These are phyloP conservation scores for Eimeria zaria DNA, from an alignment of 169 alveolate species.

Conservation along the genomic window DNA sequence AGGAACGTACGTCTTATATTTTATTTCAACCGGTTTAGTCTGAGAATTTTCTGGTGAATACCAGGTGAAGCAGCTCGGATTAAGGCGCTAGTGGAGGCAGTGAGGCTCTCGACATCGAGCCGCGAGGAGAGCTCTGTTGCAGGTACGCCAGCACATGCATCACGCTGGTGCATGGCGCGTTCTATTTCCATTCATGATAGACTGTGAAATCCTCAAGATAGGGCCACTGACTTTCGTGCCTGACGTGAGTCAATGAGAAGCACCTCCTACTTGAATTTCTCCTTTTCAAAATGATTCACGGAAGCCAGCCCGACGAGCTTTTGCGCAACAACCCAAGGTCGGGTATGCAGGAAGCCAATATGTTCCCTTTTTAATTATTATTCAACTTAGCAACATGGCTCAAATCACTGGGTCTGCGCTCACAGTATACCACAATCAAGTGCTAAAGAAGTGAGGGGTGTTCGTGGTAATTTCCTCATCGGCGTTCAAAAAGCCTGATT, in stretches of 20 bases:
- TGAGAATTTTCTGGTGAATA: neutral
- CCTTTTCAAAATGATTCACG: neutral
- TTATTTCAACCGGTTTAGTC: neutral
- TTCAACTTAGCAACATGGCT: conserved; percentile 56
- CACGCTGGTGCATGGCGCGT: neutral
- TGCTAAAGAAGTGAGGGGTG: conserved; percentile 53
- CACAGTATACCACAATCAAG: conserved; percentile 61
- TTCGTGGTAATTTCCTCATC: neutral
- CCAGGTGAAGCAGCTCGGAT: conserved; percentile 77
- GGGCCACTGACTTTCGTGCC: conserved; percentile 89
- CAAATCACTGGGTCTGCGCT: conserved; percentile 82
- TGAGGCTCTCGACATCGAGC: conserved; percentile 29
- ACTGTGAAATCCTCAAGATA: conserved; percentile 88
- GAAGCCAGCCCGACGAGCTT: conserved; percentile 76
- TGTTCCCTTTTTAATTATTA: too few species aligned
- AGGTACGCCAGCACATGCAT: neutral
- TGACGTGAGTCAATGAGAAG: conserved; percentile 80
- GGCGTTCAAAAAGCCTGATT: neutral
- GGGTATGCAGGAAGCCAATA: neutral
- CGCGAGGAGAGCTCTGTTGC: conserved; percentile 70
- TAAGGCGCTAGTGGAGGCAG: conserved; percentile 68
- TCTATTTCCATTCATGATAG: neutral
- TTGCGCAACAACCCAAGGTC: conserved; percentile 62
- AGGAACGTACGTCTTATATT: conserved; percentile 39
- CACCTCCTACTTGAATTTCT: neutral